These are phyloP conservation scores for Peronosclerospora sorghi DNA, from an alignment of 352 stramenopile species.

Conservation along the genomic window DNA sequence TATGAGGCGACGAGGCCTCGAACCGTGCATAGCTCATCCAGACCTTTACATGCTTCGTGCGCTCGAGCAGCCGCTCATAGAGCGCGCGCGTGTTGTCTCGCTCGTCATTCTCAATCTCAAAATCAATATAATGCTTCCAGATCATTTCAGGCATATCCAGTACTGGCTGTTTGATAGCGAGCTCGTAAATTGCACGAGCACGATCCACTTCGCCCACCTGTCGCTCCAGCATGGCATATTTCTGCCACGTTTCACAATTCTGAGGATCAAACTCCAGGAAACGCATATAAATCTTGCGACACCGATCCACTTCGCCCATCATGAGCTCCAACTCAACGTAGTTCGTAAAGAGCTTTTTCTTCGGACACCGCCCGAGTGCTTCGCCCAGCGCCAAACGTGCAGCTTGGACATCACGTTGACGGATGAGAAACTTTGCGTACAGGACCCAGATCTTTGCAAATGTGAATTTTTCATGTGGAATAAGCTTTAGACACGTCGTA, in stretches of 20 bases:
- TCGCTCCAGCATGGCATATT: constrained; percentile 94
- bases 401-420: constrained; percentile 86
- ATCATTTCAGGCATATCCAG: constrained; percentile 98
- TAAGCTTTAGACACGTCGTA: constrained; percentile 86
- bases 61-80: constrained; percentile 94
- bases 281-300: constrained; percentile 83
- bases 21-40: constrained; percentile 90
- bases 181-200: constrained; percentile 91
- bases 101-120: constrained; percentile 89
- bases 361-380: constrained; percentile 90
- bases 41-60: constrained; percentile 96
- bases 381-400: constrained; percentile 90
- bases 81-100: constrained; percentile 83
- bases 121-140: constrained; percentile 99
- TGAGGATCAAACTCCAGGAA: constrained; percentile 75
- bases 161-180: constrained; percentile 90
- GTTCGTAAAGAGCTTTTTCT: constrained; percentile 86
- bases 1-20: constrained; percentile 28
- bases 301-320: constrained; percentile 97
- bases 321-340: constrained; percentile 95
- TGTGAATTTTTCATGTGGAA: constrained; percentile 94
- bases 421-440: constrained; percentile 94
- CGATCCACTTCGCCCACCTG: constrained; percentile 92
- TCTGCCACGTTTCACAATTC: constrained; percentile 91
- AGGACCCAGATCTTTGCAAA: constrained; percentile 99